Base-by-base conservation (phyloP, 1,284 basidiomycete genomes). In the Malassezia caprae region DNA sequence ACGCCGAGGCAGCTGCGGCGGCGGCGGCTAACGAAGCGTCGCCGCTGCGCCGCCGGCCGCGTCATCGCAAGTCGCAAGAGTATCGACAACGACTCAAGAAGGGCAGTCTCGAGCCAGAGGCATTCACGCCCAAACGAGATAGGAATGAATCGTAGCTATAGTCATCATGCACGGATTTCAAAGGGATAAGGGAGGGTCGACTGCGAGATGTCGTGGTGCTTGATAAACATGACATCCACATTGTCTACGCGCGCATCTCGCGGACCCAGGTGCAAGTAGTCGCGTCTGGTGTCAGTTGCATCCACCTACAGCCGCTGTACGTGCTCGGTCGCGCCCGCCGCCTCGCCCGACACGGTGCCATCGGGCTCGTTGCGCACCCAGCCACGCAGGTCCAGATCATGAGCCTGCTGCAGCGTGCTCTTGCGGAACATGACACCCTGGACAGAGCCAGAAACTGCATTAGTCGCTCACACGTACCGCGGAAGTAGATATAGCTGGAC, bases 321-420 rank as follows among this genome's bases (percentile, higher is more conserved):
- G 19, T 51, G 54, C 27, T 51, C 48, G 8, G 48, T 41, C 12
- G 54, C 34, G 23, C 54, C 54, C 11, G 48, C 54, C n/a, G 54
- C 54, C 34, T 56, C 54, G 37, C 54, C 54, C 11, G 41, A 39
- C 23, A 56, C 54, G 12, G 54, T 46, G 15, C 54, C 54, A 21
- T 56, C 54, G 8, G 54, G 49, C 48, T 56, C 54, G 26, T 56
- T 56, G 37, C 41, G 48, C 23, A 56, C 54, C 54, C 54, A 56
- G 19, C 54, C 54, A 27, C 54, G 54, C 39, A 56, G 48, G 28
- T 39, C 23, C 12, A 56, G 40, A 23, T 34, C 37, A 10, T 56
- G 49, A 11, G 54, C 54, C 39, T 56, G 34, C 42, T 46, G 28
- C 42, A 56, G 43, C 1, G 54, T 56, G 24, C 30, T 51, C 28